phyloP scores from a whole-genome alignment of 2,329 filamentous ascomycete species.

The Colletotrichum magnum region DNA sequence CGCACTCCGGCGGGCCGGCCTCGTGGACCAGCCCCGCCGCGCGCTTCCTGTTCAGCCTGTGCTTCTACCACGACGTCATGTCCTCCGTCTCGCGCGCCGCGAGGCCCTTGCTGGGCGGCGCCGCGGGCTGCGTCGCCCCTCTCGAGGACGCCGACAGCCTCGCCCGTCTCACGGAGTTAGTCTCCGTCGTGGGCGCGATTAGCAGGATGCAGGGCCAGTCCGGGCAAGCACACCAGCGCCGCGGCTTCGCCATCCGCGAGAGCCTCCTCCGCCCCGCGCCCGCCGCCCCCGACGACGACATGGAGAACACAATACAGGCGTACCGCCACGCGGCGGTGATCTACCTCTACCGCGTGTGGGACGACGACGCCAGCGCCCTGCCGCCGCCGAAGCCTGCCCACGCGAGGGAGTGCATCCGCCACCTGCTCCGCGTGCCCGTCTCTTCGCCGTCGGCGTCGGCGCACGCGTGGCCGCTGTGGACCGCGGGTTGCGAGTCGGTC shows the following conservation, averaged over 20 bases:
- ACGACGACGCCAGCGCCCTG: slow-evolving; percentile 37
- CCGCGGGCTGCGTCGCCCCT: slow-evolving; percentile 31
- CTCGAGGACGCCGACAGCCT: slow-evolving; percentile 44
- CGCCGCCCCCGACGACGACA: slow-evolving; percentile 31
- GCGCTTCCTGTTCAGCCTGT: slow-evolving; percentile 48
- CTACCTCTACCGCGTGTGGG: slow-evolving; percentile 50
- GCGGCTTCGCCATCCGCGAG: slow-evolving; percentile 7
- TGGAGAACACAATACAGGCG: slow-evolving; percentile 47
- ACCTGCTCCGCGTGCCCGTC: slow-evolving; percentile 46
- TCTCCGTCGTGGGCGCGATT: slow-evolving; percentile 45
- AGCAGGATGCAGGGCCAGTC: slow-evolving; percentile 45
- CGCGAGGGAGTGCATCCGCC: slow-evolving; percentile 45
- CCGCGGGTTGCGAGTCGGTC: slow-evolving; percentile 50
- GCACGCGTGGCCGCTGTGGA: slow-evolving; percentile 51
- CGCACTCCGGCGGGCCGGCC: slow-evolving; percentile 31
- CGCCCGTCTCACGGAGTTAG: slow-evolving; percentile 42
- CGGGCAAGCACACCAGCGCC: slow-evolving; percentile 17
- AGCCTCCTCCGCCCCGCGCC: not conserved
- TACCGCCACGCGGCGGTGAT: slow-evolving; percentile 50
- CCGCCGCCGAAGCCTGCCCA: slow-evolving; percentile 42
- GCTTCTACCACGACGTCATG: slow-evolving; percentile 50
- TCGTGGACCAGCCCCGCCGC: slow-evolving; percentile 44
- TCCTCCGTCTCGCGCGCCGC: slow-evolving; percentile 47
- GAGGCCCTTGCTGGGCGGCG: slow-evolving; percentile 46
- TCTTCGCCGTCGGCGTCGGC: slow-evolving; percentile 47